Evolutionary conservation across 1,284 basidiomycete genomes (phyloP).

Genomic region (Pseudozyma sp.): DNA sequence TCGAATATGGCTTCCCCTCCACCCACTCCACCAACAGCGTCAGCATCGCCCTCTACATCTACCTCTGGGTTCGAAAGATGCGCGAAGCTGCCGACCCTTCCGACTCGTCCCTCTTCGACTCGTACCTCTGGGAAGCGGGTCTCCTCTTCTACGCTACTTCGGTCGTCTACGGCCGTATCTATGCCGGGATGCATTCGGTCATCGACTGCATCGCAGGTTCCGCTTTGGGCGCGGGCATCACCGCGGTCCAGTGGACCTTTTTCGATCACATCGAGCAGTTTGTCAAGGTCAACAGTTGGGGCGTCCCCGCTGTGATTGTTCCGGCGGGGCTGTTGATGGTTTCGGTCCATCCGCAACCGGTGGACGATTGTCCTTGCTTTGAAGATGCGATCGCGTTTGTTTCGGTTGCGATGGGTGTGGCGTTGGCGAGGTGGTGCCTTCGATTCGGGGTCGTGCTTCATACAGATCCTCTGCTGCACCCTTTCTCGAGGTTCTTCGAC

Average conservation of each 20-base stretch:
- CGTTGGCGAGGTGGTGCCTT: slow-evolving; percentile 76
- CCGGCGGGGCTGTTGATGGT: slow-evolving; percentile 79
- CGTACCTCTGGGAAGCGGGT: slow-evolving; percentile 49
- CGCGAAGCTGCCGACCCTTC: slow-evolving; percentile 5
- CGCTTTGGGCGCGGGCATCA: slow-evolving; percentile 58
- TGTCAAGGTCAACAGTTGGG: slow-evolving; percentile 65
- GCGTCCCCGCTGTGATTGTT: slow-evolving; percentile 78
- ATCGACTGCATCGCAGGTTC: slow-evolving; percentile 67
- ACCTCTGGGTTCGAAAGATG: slow-evolving; percentile 50
- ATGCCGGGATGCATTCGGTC: slow-evolving; percentile 72
- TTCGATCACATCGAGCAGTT: slow-evolving; percentile 69
- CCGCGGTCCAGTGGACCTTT: slow-evolving; percentile 70
- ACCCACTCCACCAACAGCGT: slow-evolving; percentile 93
- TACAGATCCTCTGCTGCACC: slow-evolving; percentile 31
- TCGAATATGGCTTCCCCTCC: slow-evolving; percentile 89
- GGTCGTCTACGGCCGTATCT: slow-evolving; percentile 88
- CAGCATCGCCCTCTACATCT: slow-evolving; percentile 76
- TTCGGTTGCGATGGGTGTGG: slow-evolving; percentile 83
- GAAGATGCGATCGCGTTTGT: slow-evolving; percentile 95
- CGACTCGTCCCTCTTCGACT: slow-evolving; percentile 21
- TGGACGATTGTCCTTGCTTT: slow-evolving; percentile 97
- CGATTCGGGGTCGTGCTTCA: slow-evolving; percentile 24
- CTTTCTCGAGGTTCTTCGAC: slow-evolving; percentile 14
- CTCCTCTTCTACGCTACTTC: slow-evolving; percentile 72
- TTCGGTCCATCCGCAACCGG: slow-evolving; percentile 81